Evolutionary conservation across 2,329 filamentous ascomycete species (phyloP).

Genomic region (Lasiodiplodia hormozganensis): DNA sequence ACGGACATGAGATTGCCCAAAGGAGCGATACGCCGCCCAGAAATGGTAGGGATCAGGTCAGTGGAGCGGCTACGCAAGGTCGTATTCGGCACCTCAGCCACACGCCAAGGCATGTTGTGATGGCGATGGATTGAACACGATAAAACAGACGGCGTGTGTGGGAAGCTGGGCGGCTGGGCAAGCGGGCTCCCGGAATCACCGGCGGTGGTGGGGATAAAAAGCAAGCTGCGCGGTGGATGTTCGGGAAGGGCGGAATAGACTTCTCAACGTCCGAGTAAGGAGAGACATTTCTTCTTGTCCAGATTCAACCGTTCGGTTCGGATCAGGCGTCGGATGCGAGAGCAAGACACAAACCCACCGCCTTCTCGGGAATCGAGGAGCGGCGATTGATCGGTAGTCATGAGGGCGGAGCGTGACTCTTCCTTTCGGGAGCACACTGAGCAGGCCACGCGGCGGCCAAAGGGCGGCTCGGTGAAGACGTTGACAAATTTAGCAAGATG

Average conservation of each 20-base stretch:
- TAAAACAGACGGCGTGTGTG: not conserved
- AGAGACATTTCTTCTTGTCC: not conserved
- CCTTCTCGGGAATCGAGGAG: not conserved
- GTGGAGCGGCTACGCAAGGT: constrained; percentile 1
- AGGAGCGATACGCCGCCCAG: not conserved
- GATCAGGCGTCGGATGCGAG: not conserved
- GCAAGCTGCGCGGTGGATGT: too few relatives aligned
- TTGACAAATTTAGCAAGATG: constrained; percentile 14
- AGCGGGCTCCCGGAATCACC: not conserved
- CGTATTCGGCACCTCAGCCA: constrained; percentile 24
- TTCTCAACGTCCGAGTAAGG: constrained; percentile 7
- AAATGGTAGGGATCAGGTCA: not conserved
- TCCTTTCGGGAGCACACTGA: not conserved
- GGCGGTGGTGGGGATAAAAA: not conserved
- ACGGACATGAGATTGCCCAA: not conserved
- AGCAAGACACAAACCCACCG: not conserved
- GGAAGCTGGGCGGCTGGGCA: not conserved
- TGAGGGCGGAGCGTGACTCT: not conserved
- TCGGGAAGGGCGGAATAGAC: not conserved
- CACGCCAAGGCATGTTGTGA: not conserved
- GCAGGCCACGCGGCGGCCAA: not conserved
- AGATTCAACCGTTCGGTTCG: not conserved
- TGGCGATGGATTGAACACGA: not conserved
- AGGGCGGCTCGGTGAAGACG: not conserved
- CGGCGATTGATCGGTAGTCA: constrained; percentile 12